Base-by-base conservation (phyloP, 495 filamentous ascomycete species). In the Tuber microsphaerosporum region DNA sequence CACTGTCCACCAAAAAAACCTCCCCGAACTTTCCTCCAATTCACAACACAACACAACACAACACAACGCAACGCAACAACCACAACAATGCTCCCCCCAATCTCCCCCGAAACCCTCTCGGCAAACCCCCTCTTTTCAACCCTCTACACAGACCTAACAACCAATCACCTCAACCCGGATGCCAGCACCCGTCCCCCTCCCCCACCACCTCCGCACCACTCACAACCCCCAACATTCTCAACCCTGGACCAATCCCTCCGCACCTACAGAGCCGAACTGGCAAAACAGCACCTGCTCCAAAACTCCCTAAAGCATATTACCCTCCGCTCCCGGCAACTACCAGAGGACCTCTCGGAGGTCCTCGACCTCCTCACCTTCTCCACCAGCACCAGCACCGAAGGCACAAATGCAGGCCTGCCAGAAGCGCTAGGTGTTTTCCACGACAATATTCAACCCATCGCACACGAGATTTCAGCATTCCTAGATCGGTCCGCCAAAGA, bases 251-350 rank as follows among this genome's bases (percentile, higher is more conserved):
- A 82, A 73, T 79, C 80, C 65, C 81, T 83, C n/a, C 74, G 81
- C 31, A 82, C 81, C 2, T 76, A 83, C 69, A 74, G 81, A 42
- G 81, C 81, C 39, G 81, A 83, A 45, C 78, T 82, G 12, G 81
- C 81, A 19, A 82, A 82, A 69, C 72, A 78, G 0, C 74, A 82
- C 42, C 73, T 83, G 6, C 48, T 83, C 22, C 81, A 79, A 43
- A 51, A 75, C 20, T 78, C 80, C 44, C 73, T 83, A 2, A 51
- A 74, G 48, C 31, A 71, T 7, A 70, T 78, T 44, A 83, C 81
- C n/a, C 70, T 70, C 1, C 76, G 74, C 1, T 41, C 73, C 31
- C 68, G 56, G 42, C 44, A 43, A 10, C 70, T 83, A 2, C 79
- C 81, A 19, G 81, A 83, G 4, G 81, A 82, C 71, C 75, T 82